These are phyloP conservation scores for Euphorbia lathyris DNA, from an alignment of 345 rosid species.

Conservation along the genomic window DNA sequence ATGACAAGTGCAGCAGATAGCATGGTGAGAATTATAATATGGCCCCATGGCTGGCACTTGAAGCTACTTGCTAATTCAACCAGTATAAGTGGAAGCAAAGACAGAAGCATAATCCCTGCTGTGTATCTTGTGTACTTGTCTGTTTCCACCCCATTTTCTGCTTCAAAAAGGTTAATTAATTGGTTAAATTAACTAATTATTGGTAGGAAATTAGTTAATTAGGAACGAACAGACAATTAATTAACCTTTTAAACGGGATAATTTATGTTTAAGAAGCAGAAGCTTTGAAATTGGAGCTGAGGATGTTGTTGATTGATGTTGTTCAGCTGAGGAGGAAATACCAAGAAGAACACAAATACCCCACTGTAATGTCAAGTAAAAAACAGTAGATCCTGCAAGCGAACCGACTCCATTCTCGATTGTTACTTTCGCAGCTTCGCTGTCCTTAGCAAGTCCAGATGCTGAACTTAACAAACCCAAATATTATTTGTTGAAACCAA, in stretches of 20 bases:
- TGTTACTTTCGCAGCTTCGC: not conserved
- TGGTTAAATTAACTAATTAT: too few relatives aligned
- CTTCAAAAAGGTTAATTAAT: not conserved
- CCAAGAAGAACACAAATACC: slow-evolving; percentile 14
- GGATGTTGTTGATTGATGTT: not conserved
- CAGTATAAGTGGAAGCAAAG: slow-evolving; percentile 8
- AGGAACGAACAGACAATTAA: not conserved
- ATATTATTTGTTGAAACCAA: too few relatives aligned
- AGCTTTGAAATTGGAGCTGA: not conserved
- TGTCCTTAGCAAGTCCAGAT: slow-evolving; percentile 11
- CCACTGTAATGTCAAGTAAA: slow-evolving; percentile 17
- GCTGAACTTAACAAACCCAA: too few relatives aligned
- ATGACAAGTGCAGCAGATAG: not conserved
- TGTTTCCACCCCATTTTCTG: slow-evolving; percentile 6
- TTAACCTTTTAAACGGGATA: slow-evolving; percentile 7
- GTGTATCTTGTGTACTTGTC: not conserved
- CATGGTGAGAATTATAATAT: not conserved
- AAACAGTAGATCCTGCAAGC: slow-evolving; percentile 12
- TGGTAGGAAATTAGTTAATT: too few relatives aligned
- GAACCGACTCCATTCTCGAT: slow-evolving; percentile 8
- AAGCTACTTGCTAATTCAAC: not conserved
- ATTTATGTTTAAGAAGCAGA: not conserved
- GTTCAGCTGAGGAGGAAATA: not conserved
- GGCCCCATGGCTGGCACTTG: slow-evolving; percentile 3
- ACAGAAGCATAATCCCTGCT: slow-evolving; percentile 20